Conservation (phyloP, 140 eudicot species). For the Senecio squalidus region DNA sequence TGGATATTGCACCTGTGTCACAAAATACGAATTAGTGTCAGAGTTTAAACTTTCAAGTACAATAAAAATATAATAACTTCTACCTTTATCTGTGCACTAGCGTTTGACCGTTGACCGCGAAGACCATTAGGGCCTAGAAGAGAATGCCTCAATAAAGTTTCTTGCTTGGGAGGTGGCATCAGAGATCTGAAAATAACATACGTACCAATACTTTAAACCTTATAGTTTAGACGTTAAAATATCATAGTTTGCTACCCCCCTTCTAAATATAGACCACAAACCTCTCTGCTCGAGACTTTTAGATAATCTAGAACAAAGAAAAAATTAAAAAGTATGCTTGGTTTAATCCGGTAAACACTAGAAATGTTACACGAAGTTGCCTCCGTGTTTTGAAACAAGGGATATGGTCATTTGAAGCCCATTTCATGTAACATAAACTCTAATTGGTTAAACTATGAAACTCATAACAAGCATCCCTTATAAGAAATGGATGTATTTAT, state of each 20-base stretch:
- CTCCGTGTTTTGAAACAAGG: not conserved
- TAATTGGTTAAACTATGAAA: not conserved
- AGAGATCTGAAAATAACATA: conserved; percentile 47
- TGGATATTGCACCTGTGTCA: conserved; percentile 79
- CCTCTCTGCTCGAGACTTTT: not conserved
- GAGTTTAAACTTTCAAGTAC: conserved; percentile 1
- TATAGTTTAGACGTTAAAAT: too few relatives aligned
- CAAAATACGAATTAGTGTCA: conserved; percentile 7
- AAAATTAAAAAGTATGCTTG: not conserved
- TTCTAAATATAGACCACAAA: not conserved
- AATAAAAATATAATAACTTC: conserved; percentile 12
- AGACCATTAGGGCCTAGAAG: conserved; percentile 89
- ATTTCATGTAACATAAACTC: conserved; percentile 8
- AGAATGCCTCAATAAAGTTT: conserved; percentile 96
- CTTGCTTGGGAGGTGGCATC: conserved; percentile 81
- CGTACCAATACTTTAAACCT: too few relatives aligned
- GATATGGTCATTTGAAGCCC: conserved; percentile 1
- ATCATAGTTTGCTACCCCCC: too few relatives aligned
- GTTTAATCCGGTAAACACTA: not conserved
- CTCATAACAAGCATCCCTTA: not conserved
- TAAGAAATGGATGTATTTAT: conserved; percentile 6
- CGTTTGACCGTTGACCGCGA: conserved; percentile 66
- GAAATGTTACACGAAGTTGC: not conserved
- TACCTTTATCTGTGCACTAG: conserved; percentile 78
- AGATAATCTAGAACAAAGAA: not conserved